Conservation (phyloP, 768 basidiomycete species). For the Mycena filopes region DNA sequence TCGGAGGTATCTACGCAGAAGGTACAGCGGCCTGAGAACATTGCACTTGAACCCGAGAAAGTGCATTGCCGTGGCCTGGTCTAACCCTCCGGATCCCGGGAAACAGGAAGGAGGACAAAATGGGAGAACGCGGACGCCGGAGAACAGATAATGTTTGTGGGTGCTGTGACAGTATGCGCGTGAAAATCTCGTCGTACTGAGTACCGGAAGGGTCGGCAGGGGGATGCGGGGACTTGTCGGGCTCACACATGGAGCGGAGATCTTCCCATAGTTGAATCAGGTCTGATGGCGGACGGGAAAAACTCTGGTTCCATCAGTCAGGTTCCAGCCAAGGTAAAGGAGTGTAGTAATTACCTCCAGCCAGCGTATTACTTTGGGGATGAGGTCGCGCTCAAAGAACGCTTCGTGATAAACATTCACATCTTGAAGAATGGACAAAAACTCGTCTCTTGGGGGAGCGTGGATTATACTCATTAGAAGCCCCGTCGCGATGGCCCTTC, state of each 20-base stretch:
- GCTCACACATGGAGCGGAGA: not conserved
- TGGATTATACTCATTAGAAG: not conserved
- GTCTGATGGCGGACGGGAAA: not conserved
- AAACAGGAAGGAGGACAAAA: too few relatives aligned
- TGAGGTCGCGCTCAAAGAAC: not conserved
- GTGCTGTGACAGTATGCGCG: not conserved
- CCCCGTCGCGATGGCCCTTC: not conserved
- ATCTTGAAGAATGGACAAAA: conserved; percentile 12
- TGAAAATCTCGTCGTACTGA: not conserved
- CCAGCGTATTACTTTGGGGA: not conserved
- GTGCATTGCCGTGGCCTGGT: too few relatives aligned
- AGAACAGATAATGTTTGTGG: not conserved
- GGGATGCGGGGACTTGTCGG: too few relatives aligned
- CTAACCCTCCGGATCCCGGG: too few relatives aligned
- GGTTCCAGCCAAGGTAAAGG: not conserved
- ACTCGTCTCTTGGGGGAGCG: not conserved
- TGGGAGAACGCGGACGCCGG: not conserved
- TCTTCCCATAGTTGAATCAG: conserved; percentile 9
- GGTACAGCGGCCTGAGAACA: too few relatives aligned
- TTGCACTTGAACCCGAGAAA: too few relatives aligned
- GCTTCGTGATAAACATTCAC: not conserved
- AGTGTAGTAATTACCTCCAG: not conserved
- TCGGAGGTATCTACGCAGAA: too few relatives aligned
- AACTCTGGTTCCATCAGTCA: not conserved
- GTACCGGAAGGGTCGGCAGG: not conserved